phyloP scores from a whole-genome alignment of 176 grass and related monocot genomes.

The Bothriochloa decipiens region DNA sequence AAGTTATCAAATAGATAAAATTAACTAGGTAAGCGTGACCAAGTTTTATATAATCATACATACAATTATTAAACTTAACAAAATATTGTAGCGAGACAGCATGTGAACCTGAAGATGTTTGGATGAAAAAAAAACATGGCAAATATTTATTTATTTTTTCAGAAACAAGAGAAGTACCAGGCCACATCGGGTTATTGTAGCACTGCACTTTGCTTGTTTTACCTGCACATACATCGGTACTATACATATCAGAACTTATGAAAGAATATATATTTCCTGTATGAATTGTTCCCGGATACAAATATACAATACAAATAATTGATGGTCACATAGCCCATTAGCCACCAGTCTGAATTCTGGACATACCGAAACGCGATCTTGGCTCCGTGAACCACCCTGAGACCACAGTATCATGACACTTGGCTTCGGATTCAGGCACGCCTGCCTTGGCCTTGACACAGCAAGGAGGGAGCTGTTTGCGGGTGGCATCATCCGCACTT shows the following conservation, averaged over 20 bases:
- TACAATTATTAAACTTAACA: background rate
- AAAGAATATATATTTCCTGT: background rate
- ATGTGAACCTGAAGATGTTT: background rate
- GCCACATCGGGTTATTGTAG: conserved; percentile 98
- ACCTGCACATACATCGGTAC: conserved; percentile 45
- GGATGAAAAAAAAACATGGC: background rate
- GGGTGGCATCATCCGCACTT: conserved; percentile 54
- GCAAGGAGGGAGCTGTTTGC: conserved; percentile 64
- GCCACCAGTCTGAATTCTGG: background rate
- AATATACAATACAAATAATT: background rate
- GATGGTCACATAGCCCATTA: background rate
- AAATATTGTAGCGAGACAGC: background rate
- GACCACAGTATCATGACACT: conserved; percentile 77
- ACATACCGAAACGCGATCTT: conserved; percentile 23
- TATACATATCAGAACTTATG: background rate
- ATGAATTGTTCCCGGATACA: background rate
- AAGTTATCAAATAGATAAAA: background rate
- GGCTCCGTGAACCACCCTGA: conserved; percentile 82
- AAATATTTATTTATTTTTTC: background rate
- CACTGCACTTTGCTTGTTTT: conserved; percentile 69
- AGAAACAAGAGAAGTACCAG: conserved; percentile 56
- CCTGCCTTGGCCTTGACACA: conserved; percentile 78
- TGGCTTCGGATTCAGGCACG: conserved; percentile 57
- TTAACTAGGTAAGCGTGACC: background rate
- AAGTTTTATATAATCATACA: background rate